Percentiles rank a stretch among this genome's conserved stretches.
These are phyloP conservation scores for Mycosphaerella arachidis DNA, from an alignment of 2,329 filamentous ascomycete species.

Conservation along the genomic window DNA sequence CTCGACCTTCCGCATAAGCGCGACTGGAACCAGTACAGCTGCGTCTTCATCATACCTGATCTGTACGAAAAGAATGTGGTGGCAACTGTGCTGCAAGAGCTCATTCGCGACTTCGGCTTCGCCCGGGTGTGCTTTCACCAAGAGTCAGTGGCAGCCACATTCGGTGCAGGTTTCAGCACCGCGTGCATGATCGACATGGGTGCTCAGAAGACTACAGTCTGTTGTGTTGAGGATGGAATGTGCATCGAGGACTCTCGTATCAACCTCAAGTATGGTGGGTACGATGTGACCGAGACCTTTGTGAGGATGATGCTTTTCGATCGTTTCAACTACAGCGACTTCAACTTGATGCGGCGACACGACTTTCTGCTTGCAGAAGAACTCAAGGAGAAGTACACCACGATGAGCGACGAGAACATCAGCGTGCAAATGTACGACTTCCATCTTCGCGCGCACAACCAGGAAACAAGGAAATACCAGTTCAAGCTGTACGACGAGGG, in stretches of 20 bases:
- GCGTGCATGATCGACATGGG: slow-evolving; percentile 95
- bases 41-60: slow-evolving; percentile 95
- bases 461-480: slow-evolving; percentile 85
- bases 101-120: slow-evolving; percentile 87
- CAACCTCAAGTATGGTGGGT: slow-evolving; percentile 90
- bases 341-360: slow-evolving; percentile 84
- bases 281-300: slow-evolving; percentile 89
- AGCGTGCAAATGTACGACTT: slow-evolving; percentile 86
- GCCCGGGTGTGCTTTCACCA: slow-evolving; percentile 88
- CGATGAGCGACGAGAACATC: slow-evolving; percentile 83
- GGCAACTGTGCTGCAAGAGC: slow-evolving; percentile 74
- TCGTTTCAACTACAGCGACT: slow-evolving; percentile 90
- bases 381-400: slow-evolving; percentile 88
- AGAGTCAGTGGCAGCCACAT: slow-evolving; percentile 90
- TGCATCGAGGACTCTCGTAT: slow-evolving; percentile 90
- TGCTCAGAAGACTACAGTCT: slow-evolving; percentile 94
- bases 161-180: slow-evolving; percentile 89
- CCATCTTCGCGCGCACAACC: slow-evolving; percentile 79
- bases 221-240: slow-evolving; percentile 94
- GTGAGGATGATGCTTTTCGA: slow-evolving; percentile 98
- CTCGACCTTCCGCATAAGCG: slow-evolving; percentile 71
- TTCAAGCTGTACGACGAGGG: slow-evolving; percentile 98
- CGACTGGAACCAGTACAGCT: slow-evolving; percentile 86
- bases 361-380: slow-evolving; percentile 94
- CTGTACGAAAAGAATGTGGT: slow-evolving; percentile 94